These are phyloP conservation scores for Earliella scabrosa DNA, from an alignment of 1,284 basidiomycete genomes.

Conservation along the genomic window DNA sequence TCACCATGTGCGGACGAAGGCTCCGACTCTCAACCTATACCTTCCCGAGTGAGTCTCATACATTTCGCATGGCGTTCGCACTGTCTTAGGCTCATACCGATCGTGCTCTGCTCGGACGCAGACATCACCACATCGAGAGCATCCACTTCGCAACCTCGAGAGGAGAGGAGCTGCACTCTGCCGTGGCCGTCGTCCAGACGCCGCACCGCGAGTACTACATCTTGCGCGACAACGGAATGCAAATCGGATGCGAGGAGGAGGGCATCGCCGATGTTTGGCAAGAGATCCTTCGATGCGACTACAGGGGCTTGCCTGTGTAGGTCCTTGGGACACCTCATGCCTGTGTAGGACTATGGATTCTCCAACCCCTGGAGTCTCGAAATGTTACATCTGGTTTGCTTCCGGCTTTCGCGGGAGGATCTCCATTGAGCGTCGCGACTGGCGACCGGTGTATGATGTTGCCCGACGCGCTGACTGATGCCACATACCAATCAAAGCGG, in stretches of 20 bases:
- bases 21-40: conserved; percentile 54
- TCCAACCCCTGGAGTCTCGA: too few relatives aligned
- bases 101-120: conserved; percentile 29
- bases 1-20: conserved; percentile 7
- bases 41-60: conserved; percentile 56
- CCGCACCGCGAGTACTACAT: conserved; percentile 67
- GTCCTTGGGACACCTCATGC: neutral
- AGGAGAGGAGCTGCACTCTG: conserved; percentile 54
- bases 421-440: too few relatives aligned
- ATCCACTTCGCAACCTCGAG: conserved; percentile 57
- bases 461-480: too few relatives aligned
- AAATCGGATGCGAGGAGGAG: conserved; percentile 76
- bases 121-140: conserved; percentile 78
- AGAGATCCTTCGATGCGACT: conserved; percentile 56
- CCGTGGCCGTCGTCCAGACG: conserved; percentile 70
- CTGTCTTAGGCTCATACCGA: neutral
- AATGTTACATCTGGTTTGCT: too few relatives aligned
- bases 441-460: too few relatives aligned
- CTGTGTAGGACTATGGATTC: too few relatives aligned
- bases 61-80: too few relatives aligned
- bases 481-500: too few relatives aligned
- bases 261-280: conserved; percentile 67
- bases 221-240: conserved; percentile 73
- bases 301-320: conserved; percentile 9
- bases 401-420: too few relatives aligned